phyloP scores from a whole-genome alignment of 2,329 filamentous ascomycete genomes.

The Exophiala bonariae region DNA sequence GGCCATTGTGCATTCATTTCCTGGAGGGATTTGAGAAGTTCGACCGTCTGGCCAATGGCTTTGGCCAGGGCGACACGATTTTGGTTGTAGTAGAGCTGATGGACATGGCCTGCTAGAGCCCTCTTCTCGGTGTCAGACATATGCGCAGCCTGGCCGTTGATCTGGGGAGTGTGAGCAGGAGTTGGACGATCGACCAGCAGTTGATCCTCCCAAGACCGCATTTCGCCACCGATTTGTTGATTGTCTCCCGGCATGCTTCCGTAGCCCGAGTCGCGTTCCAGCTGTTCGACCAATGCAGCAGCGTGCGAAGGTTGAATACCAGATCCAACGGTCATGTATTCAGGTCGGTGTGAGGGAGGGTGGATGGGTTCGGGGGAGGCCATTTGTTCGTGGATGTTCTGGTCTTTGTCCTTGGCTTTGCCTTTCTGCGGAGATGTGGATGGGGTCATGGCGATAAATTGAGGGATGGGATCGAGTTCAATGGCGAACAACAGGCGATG shows the following conservation, averaged over 20 bases:
- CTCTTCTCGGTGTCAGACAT: constrained; percentile 64
- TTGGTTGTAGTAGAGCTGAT: constrained; percentile 78
- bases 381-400: constrained; percentile 14
- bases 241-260: constrained; percentile 73
- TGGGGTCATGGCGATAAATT: constrained; percentile 17
- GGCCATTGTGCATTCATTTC: constrained; percentile 91
- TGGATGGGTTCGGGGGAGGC: constrained; percentile 13
- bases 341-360: constrained; percentile 42
- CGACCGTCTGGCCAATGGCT: constrained; percentile 82
- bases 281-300: constrained; percentile 72
- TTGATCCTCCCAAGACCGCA: constrained; percentile 55
- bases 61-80: constrained; percentile 85
- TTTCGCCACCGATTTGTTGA: constrained; percentile 42
- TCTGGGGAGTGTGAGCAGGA: constrained; percentile 54
- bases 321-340: constrained; percentile 85
- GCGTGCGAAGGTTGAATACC: constrained; percentile 81
- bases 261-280: constrained; percentile 90
- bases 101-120: constrained; percentile 76
- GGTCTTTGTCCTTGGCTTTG: constrained; percentile 5
- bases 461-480: too few species aligned
- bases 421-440: constrained; percentile 11
- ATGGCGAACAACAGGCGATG: neutral
- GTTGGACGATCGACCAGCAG: constrained; percentile 59
- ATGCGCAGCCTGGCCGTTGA: constrained; percentile 48
- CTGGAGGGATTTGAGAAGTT: constrained; percentile 79